Conservation (phyloP, 1,139 yeast species). For the Diutina scorzettiae region DNA sequence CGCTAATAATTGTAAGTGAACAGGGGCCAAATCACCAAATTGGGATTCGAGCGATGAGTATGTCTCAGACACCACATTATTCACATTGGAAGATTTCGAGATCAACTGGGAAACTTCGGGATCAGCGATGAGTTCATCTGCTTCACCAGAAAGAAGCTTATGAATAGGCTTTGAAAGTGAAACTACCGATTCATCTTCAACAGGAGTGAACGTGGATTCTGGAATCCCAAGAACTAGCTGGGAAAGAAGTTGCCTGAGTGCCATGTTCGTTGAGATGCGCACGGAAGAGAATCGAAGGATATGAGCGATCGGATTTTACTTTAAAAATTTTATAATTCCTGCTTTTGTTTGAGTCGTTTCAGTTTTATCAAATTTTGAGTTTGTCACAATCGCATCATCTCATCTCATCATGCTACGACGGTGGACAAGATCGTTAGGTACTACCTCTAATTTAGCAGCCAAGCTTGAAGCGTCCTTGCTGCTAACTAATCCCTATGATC, state of each 20-base stretch:
- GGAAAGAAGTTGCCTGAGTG: neutral
- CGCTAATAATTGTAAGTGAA: slow-evolving; percentile 25
- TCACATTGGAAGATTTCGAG: neutral
- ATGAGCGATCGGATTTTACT: no score
- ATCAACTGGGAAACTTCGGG: neutral
- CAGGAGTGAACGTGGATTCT: neutral
- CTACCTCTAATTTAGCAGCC: neutral
- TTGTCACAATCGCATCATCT: neutral
- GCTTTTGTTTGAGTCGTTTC: neutral
- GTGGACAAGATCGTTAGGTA: neutral
- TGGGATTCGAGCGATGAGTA: neutral
- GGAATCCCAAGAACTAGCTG: neutral
- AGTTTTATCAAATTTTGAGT: neutral
- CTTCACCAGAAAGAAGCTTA: neutral
- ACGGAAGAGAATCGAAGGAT: no score
- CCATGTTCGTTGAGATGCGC: no score
- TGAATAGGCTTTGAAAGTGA: neutral
- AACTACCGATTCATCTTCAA: neutral
- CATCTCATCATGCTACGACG: neutral
- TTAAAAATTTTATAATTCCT: no score
- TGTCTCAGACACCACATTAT: neutral
- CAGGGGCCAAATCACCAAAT: neutral
- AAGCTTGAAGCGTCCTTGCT: neutral
- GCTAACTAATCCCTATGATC: neutral
- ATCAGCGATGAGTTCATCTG: neutral